phyloP scores from a whole-genome alignment of 2,329 filamentous ascomycete genomes.

The Blastomyces silverae region DNA sequence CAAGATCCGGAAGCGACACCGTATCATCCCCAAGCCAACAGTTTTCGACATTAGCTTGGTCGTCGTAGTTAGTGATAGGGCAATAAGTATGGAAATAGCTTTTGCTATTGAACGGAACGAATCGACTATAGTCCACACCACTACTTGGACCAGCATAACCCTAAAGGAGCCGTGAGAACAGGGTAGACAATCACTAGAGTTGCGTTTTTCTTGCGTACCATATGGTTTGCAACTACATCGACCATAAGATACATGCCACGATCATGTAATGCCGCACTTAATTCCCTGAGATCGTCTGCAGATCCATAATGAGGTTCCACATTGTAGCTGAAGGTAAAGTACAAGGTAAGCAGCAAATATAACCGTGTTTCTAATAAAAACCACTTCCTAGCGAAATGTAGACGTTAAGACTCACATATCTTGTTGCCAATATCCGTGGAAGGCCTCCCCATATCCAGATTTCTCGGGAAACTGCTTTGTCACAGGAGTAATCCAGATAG shows the following conservation, averaged over 20 bases:
- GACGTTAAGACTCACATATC: constrained; percentile 30
- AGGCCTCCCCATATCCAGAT: constrained; percentile 40
- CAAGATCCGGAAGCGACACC: constrained; percentile 55
- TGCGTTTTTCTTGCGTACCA: constrained; percentile 13
- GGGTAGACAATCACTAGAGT: not conserved
- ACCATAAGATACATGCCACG: constrained; percentile 49
- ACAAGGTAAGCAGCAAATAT: not conserved
- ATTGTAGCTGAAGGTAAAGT: constrained; percentile 26
- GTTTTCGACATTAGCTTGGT: constrained; percentile 41
- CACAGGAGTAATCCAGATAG: constrained; percentile 36
- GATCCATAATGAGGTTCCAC: constrained; percentile 48
- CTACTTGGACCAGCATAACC: constrained; percentile 41
- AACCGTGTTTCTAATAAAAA: not conserved
- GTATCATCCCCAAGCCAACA: constrained; percentile 52
- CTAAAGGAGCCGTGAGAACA: not conserved
- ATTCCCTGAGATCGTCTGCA: constrained; percentile 41
- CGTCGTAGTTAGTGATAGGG: constrained; percentile 45
- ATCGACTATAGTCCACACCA: constrained; percentile 49
- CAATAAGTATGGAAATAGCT: constrained; percentile 58
- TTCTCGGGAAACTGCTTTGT: constrained; percentile 35
- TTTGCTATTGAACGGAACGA: constrained; percentile 50
- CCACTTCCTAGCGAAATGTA: not conserved
- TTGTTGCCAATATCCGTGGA: constrained; percentile 48
- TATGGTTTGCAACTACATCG: constrained; percentile 48
- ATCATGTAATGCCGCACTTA: constrained; percentile 42